phyloP scores from a whole-genome alignment of 495 filamentous ascomycete species.

The Talaromyces liani region DNA sequence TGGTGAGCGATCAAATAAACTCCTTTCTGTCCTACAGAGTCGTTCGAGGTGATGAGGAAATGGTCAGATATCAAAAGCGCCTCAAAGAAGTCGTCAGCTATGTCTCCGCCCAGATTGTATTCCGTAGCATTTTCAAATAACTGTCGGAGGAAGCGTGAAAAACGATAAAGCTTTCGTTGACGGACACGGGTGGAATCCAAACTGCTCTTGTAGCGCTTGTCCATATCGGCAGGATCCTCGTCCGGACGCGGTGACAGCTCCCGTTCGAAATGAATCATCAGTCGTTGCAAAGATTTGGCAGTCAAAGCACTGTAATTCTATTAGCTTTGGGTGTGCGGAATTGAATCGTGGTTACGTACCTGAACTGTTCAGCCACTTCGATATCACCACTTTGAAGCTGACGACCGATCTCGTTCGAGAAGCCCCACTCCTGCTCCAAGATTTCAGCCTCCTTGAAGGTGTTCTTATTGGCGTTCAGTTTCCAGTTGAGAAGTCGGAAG shows the following conservation, averaged over 20 bases:
- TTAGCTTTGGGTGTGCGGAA: slow-evolving; percentile 13
- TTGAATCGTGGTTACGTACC: slow-evolving; percentile 26
- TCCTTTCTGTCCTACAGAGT: slow-evolving; percentile 56
- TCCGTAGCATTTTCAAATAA: slow-evolving; percentile 95
- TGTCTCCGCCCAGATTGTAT: slow-evolving; percentile 65
- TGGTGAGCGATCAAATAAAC: slow-evolving; percentile 83
- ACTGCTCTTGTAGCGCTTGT: slow-evolving; percentile 90
- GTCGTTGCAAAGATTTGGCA: slow-evolving; percentile 76
- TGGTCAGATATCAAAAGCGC: slow-evolving; percentile 78
- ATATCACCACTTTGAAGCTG: slow-evolving; percentile 88
- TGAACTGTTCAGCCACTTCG: slow-evolving; percentile 98
- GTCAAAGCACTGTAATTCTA: slow-evolving; percentile 61
- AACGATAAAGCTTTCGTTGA: slow-evolving; percentile 80
- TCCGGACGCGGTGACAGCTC: slow-evolving; percentile 78
- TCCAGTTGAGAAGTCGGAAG: slow-evolving; percentile 95
- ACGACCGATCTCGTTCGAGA: slow-evolving; percentile 83
- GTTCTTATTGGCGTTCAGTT: slow-evolving; percentile 94
- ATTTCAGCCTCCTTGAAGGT: slow-evolving; percentile 99
- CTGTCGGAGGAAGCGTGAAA: slow-evolving; percentile 79
- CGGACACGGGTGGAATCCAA: slow-evolving; percentile 92
- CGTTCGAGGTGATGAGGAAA: slow-evolving; percentile 60
- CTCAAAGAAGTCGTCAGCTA: slow-evolving; percentile 67
- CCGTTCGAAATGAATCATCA: slow-evolving; percentile 85
- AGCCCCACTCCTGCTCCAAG: slow-evolving; percentile 94
- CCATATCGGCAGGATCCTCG: slow-evolving; percentile 81